Evolutionary conservation across 2,329 filamentous ascomycete species (phyloP).

Genomic region (Ceratocystis huliohia): DNA sequence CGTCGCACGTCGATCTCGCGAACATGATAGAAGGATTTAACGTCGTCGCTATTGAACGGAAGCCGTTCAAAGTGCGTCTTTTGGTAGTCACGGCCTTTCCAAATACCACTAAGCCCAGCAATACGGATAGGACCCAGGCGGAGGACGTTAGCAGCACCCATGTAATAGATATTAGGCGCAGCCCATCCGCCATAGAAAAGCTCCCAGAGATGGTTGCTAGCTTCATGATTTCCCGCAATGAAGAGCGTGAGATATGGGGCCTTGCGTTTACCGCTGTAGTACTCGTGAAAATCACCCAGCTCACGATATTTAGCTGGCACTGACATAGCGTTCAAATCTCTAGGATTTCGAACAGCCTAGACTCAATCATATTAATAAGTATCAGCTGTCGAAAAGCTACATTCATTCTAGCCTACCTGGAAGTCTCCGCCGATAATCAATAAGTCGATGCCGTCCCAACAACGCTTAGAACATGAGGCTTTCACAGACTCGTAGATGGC

Average conservation of each 20-base stretch:
- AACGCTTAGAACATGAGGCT: constrained; percentile 53
- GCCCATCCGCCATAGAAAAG: constrained; percentile 96
- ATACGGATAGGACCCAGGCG: constrained; percentile 75
- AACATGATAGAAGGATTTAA: constrained; percentile 78
- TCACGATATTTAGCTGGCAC: constrained; percentile 77
- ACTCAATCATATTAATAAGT: constrained; percentile 14
- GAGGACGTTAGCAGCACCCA: constrained; percentile 83
- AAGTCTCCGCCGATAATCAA: constrained; percentile 96
- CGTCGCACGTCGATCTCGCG: constrained; percentile 86
- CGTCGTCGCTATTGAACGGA: constrained; percentile 65
- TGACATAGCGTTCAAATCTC: constrained; percentile 78
- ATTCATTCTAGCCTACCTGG: constrained; percentile 41
- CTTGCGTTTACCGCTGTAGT: constrained; percentile 65
- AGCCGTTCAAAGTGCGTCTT: constrained; percentile 74
- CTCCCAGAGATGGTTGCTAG: constrained; percentile 78
- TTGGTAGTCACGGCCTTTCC: constrained; percentile 80
- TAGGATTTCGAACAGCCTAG: constrained; percentile 73
- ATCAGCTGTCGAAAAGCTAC: not conserved
- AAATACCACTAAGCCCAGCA: constrained; percentile 83
- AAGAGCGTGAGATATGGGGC: constrained; percentile 89
- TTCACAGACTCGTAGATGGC: constrained; percentile 76
- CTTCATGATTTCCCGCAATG: constrained; percentile 90
- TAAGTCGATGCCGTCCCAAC: constrained; percentile 67
- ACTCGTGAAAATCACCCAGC: constrained; percentile 86
- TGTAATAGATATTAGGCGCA: constrained; percentile 91